These are phyloP conservation scores for Malus orientalis DNA, from an alignment of 306 rosid species.

Conservation along the genomic window DNA sequence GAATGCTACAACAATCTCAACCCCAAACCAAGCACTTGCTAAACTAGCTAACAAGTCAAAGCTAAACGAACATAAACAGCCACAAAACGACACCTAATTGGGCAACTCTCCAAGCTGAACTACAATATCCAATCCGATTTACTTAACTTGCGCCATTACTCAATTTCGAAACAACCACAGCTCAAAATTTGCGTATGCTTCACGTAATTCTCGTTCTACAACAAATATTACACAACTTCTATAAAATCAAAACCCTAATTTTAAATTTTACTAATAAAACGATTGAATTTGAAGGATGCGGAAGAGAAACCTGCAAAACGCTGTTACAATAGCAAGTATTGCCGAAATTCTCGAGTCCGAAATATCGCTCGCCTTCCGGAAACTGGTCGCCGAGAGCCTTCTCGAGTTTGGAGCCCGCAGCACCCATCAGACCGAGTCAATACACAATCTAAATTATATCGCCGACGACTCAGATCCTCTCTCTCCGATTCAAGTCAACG, in stretches of 20 bases:
- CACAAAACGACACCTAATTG: background rate
- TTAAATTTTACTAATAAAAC: background rate
- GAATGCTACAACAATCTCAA: background rate
- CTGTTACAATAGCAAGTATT: constrained; percentile 98
- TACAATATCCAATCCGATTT: background rate
- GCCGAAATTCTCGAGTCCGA: constrained; percentile 97
- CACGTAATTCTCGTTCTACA: background rate
- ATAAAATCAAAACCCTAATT: constrained; percentile 6
- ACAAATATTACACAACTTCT: background rate
- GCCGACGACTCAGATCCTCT: constrained; percentile 43
- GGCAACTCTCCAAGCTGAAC: background rate
- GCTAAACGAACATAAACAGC: background rate
- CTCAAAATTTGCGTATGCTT: background rate
- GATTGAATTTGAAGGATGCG: background rate
- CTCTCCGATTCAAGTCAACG: constrained; percentile 29
- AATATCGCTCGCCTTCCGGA: constrained; percentile 98
- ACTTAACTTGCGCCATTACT: background rate
- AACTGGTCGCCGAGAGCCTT: constrained; percentile 99
- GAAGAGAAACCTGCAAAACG: constrained; percentile 73
- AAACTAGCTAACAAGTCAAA: background rate
- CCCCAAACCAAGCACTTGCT: background rate
- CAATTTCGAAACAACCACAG: background rate
- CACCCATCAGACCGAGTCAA: constrained; percentile 68
- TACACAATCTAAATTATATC: constrained; percentile 12
- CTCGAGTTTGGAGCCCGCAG: constrained; percentile 97